phyloP scores from a whole-genome alignment of 2,329 filamentous ascomycete genomes.

The Trichoderma hamatum region DNA sequence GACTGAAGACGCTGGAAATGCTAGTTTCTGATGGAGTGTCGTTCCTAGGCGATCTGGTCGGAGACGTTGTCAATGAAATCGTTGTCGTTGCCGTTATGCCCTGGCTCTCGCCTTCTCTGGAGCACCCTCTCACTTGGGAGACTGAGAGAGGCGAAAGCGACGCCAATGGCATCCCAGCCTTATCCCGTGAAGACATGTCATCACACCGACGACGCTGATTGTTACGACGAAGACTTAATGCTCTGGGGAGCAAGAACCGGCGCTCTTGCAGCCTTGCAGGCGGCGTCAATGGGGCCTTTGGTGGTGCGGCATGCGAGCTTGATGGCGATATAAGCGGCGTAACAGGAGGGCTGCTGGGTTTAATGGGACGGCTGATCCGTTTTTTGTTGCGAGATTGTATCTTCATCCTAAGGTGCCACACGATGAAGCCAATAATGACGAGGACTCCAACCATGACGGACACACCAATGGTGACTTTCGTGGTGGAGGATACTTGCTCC shows the following conservation, averaged over 20 bases:
- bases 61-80: neutral
- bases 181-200: neutral
- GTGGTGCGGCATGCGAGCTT: constrained; percentile 33
- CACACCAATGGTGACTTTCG: constrained; percentile 51
- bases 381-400: constrained; percentile 15
- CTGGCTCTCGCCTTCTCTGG: neutral
- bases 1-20: constrained; percentile 19
- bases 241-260: constrained; percentile 43
- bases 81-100: constrained; percentile 2
- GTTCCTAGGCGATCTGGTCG: neutral
- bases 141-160: neutral
- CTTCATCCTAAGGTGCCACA: constrained; percentile 43
- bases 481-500: constrained; percentile 41
- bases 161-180: constrained; percentile 2
- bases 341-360: constrained; percentile 34
- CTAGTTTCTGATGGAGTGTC: neutral
- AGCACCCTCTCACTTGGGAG: neutral
- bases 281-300: constrained; percentile 44
- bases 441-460: constrained; percentile 46
- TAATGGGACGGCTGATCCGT: constrained; percentile 26
- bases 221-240: constrained; percentile 10
- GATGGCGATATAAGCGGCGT: constrained; percentile 49
- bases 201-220: neutral
- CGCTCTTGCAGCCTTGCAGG: constrained; percentile 54
- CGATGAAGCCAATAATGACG: constrained; percentile 41